A percentile compares a stretch with the other conserved stretches of the same genome.
Conservation (phyloP, 2,329 filamentous ascomycete genomes). For the Botrytis fragariae region DNA sequence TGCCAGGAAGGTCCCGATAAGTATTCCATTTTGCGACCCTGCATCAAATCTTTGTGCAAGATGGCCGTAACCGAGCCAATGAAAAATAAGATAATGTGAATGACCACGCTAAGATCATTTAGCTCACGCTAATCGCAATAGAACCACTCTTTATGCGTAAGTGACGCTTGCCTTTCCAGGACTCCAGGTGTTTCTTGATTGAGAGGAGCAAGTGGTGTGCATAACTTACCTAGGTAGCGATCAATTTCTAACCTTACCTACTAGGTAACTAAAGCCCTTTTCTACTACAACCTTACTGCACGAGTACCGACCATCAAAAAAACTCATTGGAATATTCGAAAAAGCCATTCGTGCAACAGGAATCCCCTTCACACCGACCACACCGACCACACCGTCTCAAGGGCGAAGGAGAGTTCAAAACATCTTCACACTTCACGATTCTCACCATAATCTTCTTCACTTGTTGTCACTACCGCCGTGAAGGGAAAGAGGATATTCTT, state of each 20-base stretch:
- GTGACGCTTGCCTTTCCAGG: slow-evolving; percentile 10
- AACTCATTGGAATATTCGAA: not conserved
- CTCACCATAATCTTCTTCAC: too few species aligned
- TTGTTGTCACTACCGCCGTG: not conserved
- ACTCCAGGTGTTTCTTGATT: not conserved
- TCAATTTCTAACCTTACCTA: not conserved
- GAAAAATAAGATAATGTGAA: slow-evolving; percentile 1
- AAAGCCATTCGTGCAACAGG: not conserved
- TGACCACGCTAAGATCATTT: slow-evolving; percentile 14
- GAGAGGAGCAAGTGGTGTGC: not conserved
- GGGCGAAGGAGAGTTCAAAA: not conserved
- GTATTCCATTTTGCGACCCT: slow-evolving; percentile 12
- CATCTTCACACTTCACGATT: not conserved
- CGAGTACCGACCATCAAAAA: not conserved
- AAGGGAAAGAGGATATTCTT: not conserved
- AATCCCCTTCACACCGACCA: not conserved
- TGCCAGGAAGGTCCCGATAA: not conserved
- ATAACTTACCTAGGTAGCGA: slow-evolving; percentile 8
- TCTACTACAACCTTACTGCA: not conserved
- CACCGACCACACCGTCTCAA: slow-evolving; percentile 2
- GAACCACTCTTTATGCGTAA: slow-evolving; percentile 7
- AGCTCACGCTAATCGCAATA: not conserved
- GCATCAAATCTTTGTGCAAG: slow-evolving; percentile 4
- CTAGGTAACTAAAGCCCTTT: not conserved
- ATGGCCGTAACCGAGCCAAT: not conserved